Percentiles rank a stretch among this genome's conserved stretches.
Evolutionary conservation across 345 rosid species (phyloP).

Genomic region (Raphanus sativus): DNA sequence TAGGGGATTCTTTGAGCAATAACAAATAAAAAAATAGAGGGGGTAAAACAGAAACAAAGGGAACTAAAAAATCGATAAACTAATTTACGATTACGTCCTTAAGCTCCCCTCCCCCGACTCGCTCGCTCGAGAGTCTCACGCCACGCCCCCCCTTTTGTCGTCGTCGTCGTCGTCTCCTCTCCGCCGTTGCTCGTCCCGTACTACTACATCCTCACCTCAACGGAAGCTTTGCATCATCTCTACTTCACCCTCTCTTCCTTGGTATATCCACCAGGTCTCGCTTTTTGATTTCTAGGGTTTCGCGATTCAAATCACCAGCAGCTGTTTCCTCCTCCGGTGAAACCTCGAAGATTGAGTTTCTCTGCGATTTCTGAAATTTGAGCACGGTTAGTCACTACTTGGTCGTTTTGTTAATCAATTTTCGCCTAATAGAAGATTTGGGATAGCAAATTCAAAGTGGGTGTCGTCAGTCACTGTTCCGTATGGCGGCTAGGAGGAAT

Average conservation of each 20-base stretch:
- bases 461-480: too few species aligned
- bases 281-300: background rate
- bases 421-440: too few species aligned
- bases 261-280: background rate
- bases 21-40: background rate
- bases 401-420: too few species aligned
- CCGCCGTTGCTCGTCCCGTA: background rate
- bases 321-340: too few species aligned
- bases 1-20: background rate
- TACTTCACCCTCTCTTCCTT: background rate
- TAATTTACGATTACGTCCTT: constrained; percentile 9
- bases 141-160: background rate
- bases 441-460: too few species aligned
- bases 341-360: too few species aligned
- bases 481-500: constrained; percentile 66
- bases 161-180: background rate
- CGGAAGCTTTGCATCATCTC: constrained; percentile 6
- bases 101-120: too few species aligned
- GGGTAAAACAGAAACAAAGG: background rate
- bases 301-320: too few species aligned
- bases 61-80: background rate
- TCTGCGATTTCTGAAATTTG: too few species aligned
- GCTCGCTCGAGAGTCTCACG: background rate
- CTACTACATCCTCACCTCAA: background rate
- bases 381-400: too few species aligned